phyloP scores from a whole-genome alignment of 2,329 filamentous ascomycete genomes.

The Endoconidiophora polonica region DNA sequence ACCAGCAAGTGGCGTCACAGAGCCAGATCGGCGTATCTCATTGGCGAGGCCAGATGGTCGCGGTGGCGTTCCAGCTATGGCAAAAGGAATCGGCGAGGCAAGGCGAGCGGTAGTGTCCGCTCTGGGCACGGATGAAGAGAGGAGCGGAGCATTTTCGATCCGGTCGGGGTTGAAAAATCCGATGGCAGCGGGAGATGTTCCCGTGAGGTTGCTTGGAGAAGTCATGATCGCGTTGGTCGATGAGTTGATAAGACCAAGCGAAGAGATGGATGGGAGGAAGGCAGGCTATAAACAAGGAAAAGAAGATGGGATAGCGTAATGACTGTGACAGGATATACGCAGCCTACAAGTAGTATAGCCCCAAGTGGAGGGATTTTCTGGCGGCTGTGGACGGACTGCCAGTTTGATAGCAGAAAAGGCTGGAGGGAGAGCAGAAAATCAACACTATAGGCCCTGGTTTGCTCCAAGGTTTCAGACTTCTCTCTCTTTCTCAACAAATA shows the following conservation, averaged over 20 bases:
- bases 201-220: conserved; percentile 6
- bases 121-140: conserved; percentile 10
- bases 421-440: too few species aligned
- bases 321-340: too few species aligned
- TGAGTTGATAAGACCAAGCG: not conserved
- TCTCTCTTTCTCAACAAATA: too few species aligned
- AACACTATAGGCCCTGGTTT: too few species aligned
- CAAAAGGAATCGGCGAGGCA: conserved; percentile 37
- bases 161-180: conserved; percentile 1
- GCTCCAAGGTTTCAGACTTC: too few species aligned
- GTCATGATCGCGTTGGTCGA: conserved; percentile 6
- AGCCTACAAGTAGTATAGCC: too few species aligned
- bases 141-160: conserved; percentile 1
- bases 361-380: too few species aligned
- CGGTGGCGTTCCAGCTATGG: conserved; percentile 27
- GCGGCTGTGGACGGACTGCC: too few species aligned
- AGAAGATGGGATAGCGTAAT: not conserved
- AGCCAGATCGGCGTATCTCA: conserved; percentile 22
- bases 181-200: conserved; percentile 3
- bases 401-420: too few species aligned
- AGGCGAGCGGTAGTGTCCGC: conserved; percentile 31
- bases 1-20: conserved; percentile 22
- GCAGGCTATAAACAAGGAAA: not conserved
- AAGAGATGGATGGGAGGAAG: not conserved
- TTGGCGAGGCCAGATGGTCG: conserved; percentile 21